Base-by-base conservation (phyloP, 306 rosid genomes). In the Hylodesmum podocarpum region DNA sequence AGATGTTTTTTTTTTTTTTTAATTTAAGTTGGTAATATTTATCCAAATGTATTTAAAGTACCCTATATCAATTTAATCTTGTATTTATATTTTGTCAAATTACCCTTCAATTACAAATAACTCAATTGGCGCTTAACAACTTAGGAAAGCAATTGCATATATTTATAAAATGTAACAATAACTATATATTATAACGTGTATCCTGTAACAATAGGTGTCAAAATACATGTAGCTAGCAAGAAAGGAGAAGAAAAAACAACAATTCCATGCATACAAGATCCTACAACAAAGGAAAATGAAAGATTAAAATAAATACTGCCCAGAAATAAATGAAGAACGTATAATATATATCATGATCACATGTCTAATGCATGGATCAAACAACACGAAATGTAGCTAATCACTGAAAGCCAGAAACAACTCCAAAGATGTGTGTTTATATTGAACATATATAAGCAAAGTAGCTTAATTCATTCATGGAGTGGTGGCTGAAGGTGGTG, bases 401-500 rank as follows among this genome's bases (percentile, higher is more conserved):
- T 51, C 5, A 51, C 28, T 46, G 21, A 46, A 46, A n/a, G 51
- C 1, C 18, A 12, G 16, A 43, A 50, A 4, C 58, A 51, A 21
- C 58, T 51, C 15, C 6, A 50, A 50, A 18, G 58, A 50, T 9
- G 28, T 8, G 28, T 18, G 25, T 13, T 8, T 16, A n/a, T 47
- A 16, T 47, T 11, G 10, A 16, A 47, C 54, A 16, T 1, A 47
- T 1, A 39, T 10, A 9, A 16, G 11, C 3, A 15, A 2, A 4
- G 27, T 24, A 28, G 28, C 15, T 28, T 19, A 13, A 29, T 34
- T 24, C 3, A 18, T 66, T 83, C 50, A 80, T 4, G 83, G 83
- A 37, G 15, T 72, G 51, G 73, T n/a, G 62, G 79, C 14, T 77
- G 88, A 59, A 59, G 85, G 88, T 75, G 88, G 88, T 77, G 88